Evolutionary conservation across 257 asterid species (phyloP).

Genomic region (Gentiana macrophylla): DNA sequence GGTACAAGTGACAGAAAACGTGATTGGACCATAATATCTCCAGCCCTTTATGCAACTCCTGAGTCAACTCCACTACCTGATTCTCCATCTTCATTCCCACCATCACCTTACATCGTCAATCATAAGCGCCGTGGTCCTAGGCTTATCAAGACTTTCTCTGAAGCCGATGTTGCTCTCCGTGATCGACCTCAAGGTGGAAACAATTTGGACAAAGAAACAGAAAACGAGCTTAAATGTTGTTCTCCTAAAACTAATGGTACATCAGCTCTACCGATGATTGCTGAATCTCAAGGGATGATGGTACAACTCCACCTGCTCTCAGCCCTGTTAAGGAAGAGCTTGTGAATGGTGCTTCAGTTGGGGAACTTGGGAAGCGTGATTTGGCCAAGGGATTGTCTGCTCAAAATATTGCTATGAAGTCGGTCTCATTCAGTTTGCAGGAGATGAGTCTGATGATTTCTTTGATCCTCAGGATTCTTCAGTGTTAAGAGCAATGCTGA

Average conservation of each 20-base stretch:
- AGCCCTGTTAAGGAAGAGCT: constrained; percentile 23
- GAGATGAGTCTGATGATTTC: constrained; percentile 48
- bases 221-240: constrained; percentile 16
- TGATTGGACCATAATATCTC: constrained; percentile 78
- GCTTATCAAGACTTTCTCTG: constrained; percentile 69
- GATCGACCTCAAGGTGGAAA: constrained; percentile 21
- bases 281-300: constrained; percentile 18
- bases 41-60: constrained; percentile 88
- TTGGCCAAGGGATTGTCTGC: constrained; percentile 19
- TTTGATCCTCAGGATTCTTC: constrained; percentile 44
- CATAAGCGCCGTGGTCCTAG: constrained; percentile 95
- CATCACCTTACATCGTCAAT: constrained; percentile 79
- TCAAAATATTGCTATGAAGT: constrained; percentile 24
- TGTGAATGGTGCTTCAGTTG: constrained; percentile 18
- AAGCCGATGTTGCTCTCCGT: constrained; percentile 45
- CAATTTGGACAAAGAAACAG: constrained; percentile 29
- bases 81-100: constrained; percentile 79
- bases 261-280: constrained; percentile 13
- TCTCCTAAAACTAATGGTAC: constrained; percentile 23
- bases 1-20: constrained; percentile 28
- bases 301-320: constrained; percentile 9
- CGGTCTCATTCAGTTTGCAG: constrained; percentile 29
- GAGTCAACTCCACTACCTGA: constrained; percentile 79
- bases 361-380: constrained; percentile 14
- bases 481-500: constrained; percentile 55